phyloP scores from a whole-genome alignment of 352 stramenopile genomes.

The Thalassiosira exigua region DNA sequence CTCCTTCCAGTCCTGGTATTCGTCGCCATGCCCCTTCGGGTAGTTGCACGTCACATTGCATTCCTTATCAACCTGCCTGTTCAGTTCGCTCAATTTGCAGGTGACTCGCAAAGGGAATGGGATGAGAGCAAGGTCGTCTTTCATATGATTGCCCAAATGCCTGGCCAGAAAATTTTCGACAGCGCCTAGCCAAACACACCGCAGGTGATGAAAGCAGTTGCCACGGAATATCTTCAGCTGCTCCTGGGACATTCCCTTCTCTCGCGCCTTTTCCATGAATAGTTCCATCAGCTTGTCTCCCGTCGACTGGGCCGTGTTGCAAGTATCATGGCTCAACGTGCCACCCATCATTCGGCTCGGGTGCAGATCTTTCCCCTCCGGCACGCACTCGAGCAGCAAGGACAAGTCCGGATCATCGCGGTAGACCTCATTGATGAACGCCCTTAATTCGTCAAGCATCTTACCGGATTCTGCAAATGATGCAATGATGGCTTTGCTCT shows the following conservation, averaged over 20 bases:
- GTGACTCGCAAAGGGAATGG: conserved; percentile 18
- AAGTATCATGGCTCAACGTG: conserved; percentile 8
- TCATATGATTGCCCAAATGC: conserved; percentile 9
- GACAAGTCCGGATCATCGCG: neutral
- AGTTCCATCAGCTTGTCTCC: neutral
- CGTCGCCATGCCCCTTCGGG: conserved; percentile 19
- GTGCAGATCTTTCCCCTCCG: neutral
- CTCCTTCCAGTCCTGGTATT: conserved; percentile 21
- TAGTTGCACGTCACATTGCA: conserved; percentile 33
- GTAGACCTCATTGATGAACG: conserved; percentile 2
- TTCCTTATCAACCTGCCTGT: conserved; percentile 33
- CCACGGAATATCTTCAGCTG: conserved; percentile 11
- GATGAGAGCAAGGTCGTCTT: conserved; percentile 23
- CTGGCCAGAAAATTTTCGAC: conserved; percentile 14
- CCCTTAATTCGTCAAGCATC: conserved; percentile 14
- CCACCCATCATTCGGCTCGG: neutral
- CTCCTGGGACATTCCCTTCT: conserved; percentile 5
- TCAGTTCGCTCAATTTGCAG: conserved; percentile 13
- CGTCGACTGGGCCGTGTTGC: neutral
- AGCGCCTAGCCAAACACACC: conserved; percentile 34
- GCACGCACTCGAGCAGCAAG: neutral
- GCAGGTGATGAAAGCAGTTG: conserved; percentile 37
- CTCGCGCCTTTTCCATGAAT: neutral
- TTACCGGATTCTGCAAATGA: conserved; percentile 8
- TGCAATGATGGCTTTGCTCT: conserved; percentile 14